phyloP scores from a whole-genome alignment of 2,329 filamentous ascomycete genomes.

The Trichoderma asperellum region DNA sequence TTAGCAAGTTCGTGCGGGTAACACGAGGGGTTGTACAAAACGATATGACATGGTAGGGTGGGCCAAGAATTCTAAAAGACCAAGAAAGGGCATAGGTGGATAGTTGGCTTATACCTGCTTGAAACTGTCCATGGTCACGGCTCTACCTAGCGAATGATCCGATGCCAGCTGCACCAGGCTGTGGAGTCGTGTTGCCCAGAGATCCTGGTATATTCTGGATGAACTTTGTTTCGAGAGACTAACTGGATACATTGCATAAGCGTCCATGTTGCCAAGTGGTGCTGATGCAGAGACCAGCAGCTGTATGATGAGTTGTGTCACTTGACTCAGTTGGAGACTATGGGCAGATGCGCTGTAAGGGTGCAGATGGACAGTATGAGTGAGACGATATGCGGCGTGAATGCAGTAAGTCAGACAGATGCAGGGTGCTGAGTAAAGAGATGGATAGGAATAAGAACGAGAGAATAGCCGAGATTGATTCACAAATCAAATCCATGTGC shows the following conservation, averaged over 20 bases:
- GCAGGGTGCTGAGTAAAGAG: not conserved
- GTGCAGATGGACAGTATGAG: not conserved
- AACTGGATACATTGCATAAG: constrained; percentile 55
- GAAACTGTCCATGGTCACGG: constrained; percentile 40
- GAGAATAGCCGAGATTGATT: not conserved
- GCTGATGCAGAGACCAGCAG: not conserved
- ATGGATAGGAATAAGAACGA: not conserved
- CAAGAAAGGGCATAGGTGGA: not conserved
- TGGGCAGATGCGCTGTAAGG: not conserved
- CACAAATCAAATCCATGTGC: not conserved
- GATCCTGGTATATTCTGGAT: constrained; percentile 56
- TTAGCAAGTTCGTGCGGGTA: not conserved
- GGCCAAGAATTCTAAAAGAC: not conserved
- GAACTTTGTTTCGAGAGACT: constrained; percentile 48
- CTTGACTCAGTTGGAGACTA: constrained; percentile 6
- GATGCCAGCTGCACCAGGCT: constrained; percentile 42
- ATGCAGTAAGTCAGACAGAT: not conserved
- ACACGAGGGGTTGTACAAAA: not conserved
- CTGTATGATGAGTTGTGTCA: constrained; percentile 1
- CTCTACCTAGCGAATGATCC: constrained; percentile 38
- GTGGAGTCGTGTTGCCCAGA: constrained; percentile 48
- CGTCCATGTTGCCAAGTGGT: constrained; percentile 48
- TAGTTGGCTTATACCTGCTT: constrained; percentile 42
- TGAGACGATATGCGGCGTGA: not conserved
- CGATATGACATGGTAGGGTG: not conserved